Evolutionary conservation across 1,284 basidiomycete species (phyloP), one percentile per base, ranked within the genome.

Genomic region (Peniophora sp.): DNA sequence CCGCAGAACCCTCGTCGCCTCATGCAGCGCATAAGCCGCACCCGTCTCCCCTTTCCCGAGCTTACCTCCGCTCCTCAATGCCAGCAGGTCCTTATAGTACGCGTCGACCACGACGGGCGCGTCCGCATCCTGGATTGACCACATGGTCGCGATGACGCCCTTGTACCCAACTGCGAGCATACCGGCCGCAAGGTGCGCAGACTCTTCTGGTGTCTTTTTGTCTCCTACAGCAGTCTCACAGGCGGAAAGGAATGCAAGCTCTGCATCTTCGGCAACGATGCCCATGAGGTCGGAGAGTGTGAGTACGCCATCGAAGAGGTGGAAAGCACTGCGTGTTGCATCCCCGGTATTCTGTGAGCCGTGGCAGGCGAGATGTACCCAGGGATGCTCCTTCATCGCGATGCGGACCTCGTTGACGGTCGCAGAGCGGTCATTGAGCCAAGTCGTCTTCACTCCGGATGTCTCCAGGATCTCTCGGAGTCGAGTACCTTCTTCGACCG

Each of bases 191-290:
- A 64, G 57, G 49, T 62, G 61, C n/a, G 60, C 53, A 20, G 54
- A 49, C 50, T 62, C 57, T 8, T 59, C 60, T 6, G 59, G 49
- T 2, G 57, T 53, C 11, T 49, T 49, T 20, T 53, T 49, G 34
- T 60, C 57, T 15, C 56, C 57, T 15, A 54, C 54, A n/a, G 58
- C 57, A 18, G 61, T 62, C 45, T 62, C 54, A 46, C 60, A 64
- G n/a, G 62, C 60, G 14, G 57, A 59, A 22, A 63, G 57, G 48
- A 61, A 60, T 17, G 58, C 60, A 24, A 32, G 59, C n/a, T 39
- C 42, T 1, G 50, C 44, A 1, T 41, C n/a, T 3, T 35, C 9
- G 15, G 12, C 12, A 0, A 44, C 20, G 20, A 11, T 9, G 5
- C n/a, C 18, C 18, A 51, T 46, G 34, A 51, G 17, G 6, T 20